Evolutionary conservation across 495 filamentous ascomycete genomes (phyloP).

Genomic region (Tuber magnatum): DNA sequence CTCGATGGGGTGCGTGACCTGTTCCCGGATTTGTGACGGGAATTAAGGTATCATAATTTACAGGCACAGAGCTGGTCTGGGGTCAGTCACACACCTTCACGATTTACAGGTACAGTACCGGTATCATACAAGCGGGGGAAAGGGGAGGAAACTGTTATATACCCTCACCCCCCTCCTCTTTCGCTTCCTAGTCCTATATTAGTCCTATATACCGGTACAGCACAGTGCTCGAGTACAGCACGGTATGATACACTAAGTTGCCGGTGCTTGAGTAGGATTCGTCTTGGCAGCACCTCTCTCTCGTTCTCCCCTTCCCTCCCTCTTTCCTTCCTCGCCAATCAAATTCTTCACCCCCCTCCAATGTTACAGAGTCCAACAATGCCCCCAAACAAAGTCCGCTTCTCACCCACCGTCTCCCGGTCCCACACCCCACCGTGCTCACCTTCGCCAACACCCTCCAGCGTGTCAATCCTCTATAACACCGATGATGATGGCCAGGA

Average conservation of each 20-base stretch:
- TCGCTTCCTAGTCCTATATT: not conserved
- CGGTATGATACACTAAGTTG: not conserved
- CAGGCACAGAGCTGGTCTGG: not conserved
- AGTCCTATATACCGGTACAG: too few relatives aligned
- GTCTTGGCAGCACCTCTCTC: not conserved
- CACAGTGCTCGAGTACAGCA: too few relatives aligned
- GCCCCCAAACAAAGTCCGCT: slow-evolving; percentile 22
- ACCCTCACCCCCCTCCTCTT: not conserved
- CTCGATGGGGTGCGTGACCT: not conserved
- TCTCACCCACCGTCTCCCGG: slow-evolving; percentile 31
- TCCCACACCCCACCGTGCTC: slow-evolving; percentile 24
- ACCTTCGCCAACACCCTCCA: slow-evolving; percentile 2
- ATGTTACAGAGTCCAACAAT: not conserved
- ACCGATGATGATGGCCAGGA: not conserved
- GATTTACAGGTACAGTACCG: too few relatives aligned
- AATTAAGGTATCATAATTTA: not conserved
- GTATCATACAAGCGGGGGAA: too few relatives aligned
- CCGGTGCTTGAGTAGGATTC: not conserved
- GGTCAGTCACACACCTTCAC: not conserved
- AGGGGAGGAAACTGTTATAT: too few relatives aligned
- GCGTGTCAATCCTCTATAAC: slow-evolving; percentile 12
- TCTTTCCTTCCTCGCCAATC: not conserved
- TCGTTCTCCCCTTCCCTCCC: not conserved
- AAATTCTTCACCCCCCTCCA: not conserved
- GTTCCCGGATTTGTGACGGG: not conserved